Evolutionary conservation across 805 yeast species (phyloP), one percentile per base, ranked within the genome.

Genomic region (Huiozyma naganishii): DNA sequence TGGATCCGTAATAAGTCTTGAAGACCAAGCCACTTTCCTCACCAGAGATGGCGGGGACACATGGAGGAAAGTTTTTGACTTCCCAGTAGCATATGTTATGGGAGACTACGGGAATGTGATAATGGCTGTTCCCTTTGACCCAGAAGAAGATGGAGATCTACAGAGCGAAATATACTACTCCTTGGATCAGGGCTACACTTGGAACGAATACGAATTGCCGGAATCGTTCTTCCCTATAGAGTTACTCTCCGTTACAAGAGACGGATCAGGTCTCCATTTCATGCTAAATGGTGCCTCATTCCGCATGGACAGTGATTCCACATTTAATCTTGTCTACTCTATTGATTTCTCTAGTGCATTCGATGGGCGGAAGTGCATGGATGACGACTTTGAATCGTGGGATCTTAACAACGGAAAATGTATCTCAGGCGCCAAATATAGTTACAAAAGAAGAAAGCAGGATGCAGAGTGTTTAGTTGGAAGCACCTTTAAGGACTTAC

Each of bases 31-130:
- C 41, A 77, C 92, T 1, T 87, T 68, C 57, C 57, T 84, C 6
- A 82, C 95, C 0, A 66, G 81, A 45, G 87, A 86, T 64, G 88
- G 85, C 27, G 95, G 95, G 28, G 54, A 69, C n/a, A 66, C 81
- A 0, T 86, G 95, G 95, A 61, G 63, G 28, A 57, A 66, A 44
- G 73, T 78, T 1, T 52, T 77, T 10, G 74, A 76, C 27, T 72
- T 69, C 37, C 74, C 84, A 2, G 68, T 75, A 34, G 47, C 69
- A 3, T 76, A 74, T 48, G 70, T 78, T 1, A 79, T 77, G 64
- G 95, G 90, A 39, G 94, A 86, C 60, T 76, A 74, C 46, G 95
- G 95, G 32, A 83, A 85, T 53, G 60, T 86, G 8, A 72, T 84
- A 12, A 59, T 82, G 2, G 82, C 85, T 1, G 60, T 76, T n/a